Conservation (phyloP, 805 yeast species). For the Schwanniomyces vanrijiae region DNA sequence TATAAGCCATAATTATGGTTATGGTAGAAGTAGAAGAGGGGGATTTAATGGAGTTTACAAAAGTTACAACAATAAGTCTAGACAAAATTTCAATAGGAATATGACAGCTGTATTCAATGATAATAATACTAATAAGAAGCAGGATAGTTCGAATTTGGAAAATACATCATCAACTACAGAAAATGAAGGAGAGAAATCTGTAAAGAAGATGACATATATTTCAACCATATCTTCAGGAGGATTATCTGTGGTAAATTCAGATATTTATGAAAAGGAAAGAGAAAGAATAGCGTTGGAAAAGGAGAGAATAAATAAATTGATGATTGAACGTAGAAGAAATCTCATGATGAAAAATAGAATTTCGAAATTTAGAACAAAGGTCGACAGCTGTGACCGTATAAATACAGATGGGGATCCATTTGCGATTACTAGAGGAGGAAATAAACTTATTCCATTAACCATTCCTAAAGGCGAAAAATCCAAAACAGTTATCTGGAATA, state of each 20-base stretch:
- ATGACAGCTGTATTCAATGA: constrained; percentile 29
- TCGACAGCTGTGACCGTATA: constrained; percentile 48
- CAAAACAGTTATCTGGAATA: constrained; percentile 30
- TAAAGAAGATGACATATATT: constrained; percentile 4
- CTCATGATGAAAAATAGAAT: constrained; percentile 15
- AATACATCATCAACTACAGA: background rate
- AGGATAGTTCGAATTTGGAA: constrained; percentile 1
- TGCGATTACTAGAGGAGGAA: constrained; percentile 42
- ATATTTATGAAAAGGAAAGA: constrained; percentile 31
- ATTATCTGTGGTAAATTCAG: constrained; percentile 37
- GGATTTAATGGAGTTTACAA: constrained; percentile 1
- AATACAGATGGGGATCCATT: constrained; percentile 41
- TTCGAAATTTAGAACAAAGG: constrained; percentile 29
- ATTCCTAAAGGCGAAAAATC: constrained; percentile 16
- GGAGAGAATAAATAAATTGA: constrained; percentile 11
- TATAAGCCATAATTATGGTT: background rate
- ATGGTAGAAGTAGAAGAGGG: constrained; percentile 11
- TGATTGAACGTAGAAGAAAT: constrained; percentile 10
- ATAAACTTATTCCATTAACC: constrained; percentile 38
- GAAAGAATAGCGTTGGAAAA: constrained; percentile 9
- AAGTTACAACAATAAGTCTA: background rate
- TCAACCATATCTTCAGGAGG: constrained; percentile 33
- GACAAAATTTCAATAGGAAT: constrained; percentile 16
- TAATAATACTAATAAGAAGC: background rate
- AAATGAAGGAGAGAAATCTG: constrained; percentile 6